Conservation (phyloP, 2,329 filamentous ascomycete genomes). For the Neofusicoccum parvum region DNA sequence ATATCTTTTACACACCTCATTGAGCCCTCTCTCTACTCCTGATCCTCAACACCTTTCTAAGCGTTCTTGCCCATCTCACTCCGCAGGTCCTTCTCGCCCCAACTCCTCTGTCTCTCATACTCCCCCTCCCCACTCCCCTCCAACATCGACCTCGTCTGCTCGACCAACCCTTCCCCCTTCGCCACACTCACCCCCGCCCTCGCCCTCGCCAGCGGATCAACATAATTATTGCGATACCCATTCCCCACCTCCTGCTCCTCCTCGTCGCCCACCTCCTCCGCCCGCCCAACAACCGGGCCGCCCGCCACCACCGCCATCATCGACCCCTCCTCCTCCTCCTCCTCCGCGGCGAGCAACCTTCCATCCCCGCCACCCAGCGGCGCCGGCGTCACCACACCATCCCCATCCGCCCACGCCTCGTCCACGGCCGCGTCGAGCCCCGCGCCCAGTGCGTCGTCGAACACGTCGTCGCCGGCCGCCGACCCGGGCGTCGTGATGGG, state of each 20-base stretch:
- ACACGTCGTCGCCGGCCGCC: not conserved
- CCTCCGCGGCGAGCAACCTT: too few relatives aligned
- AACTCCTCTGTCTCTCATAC: not conserved
- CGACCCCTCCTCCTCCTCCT: too few relatives aligned
- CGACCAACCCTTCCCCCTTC: conserved; percentile 9
- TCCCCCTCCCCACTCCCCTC: not conserved
- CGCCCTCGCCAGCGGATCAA: conserved; percentile 1
- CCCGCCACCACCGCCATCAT: too few relatives aligned
- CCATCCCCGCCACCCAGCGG: too few relatives aligned
- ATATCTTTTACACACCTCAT: not conserved
- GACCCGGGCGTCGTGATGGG: not conserved
- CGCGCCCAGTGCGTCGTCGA: too few relatives aligned
- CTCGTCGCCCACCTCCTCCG: not conserved
- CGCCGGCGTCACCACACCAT: too few relatives aligned
- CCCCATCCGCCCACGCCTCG: not conserved
- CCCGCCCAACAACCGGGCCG: too few relatives aligned
- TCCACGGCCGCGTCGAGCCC: not conserved
- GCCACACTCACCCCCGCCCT: conserved; percentile 10
- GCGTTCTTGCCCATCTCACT: not conserved
- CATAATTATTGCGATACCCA: not conserved
- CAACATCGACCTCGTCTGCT: not conserved
- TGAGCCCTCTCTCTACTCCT: not conserved
- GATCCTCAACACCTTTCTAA: not conserved
- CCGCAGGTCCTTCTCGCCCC: not conserved
- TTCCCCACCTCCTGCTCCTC: not conserved